A percentile compares a stretch with the other conserved stretches of the same genome.
Evolutionary conservation across 2,329 filamentous ascomycete species (phyloP).

Genomic region (Aureobasidium sp.): DNA sequence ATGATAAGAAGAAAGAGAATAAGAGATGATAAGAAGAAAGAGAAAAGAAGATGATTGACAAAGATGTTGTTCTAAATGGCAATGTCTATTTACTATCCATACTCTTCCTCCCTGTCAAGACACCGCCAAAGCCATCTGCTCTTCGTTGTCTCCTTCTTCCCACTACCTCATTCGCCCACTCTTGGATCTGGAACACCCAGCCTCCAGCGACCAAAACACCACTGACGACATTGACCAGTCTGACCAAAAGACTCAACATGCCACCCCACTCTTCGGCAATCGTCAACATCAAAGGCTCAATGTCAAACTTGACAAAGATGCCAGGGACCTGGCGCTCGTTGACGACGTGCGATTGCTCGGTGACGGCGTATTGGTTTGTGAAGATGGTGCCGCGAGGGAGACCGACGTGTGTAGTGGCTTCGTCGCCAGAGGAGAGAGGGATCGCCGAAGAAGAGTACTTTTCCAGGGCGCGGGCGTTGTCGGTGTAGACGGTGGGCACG

Average conservation of each 20-base stretch:
- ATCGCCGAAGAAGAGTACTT: conserved; percentile 26
- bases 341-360: conserved; percentile 70
- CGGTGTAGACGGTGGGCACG: conserved; percentile 85
- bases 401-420: conserved; percentile 26
- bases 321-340: conserved; percentile 69
- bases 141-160: conserved; percentile 35
- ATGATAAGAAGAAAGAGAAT: too few species aligned
- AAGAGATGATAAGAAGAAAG: too few species aligned
- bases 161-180: conserved; percentile 58
- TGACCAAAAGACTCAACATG: conserved; percentile 66
- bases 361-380: conserved; percentile 98
- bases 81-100: conserved; percentile 9
- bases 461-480: conserved; percentile 44
- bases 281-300: conserved; percentile 85
- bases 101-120: conserved; percentile 38
- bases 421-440: conserved; percentile 36
- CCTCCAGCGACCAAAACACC: conserved; percentile 90
- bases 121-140: conserved; percentile 36
- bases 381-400: conserved; percentile 56
- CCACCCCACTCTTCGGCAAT: conserved; percentile 75
- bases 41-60: too few species aligned
- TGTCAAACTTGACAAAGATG: conserved; percentile 98
- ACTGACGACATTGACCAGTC: conserved; percentile 82
- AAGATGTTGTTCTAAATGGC: too few species aligned
- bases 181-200: conserved; percentile 80